Conservation (phyloP, 768 basidiomycete genomes). For the Amanita fuliginea region DNA sequence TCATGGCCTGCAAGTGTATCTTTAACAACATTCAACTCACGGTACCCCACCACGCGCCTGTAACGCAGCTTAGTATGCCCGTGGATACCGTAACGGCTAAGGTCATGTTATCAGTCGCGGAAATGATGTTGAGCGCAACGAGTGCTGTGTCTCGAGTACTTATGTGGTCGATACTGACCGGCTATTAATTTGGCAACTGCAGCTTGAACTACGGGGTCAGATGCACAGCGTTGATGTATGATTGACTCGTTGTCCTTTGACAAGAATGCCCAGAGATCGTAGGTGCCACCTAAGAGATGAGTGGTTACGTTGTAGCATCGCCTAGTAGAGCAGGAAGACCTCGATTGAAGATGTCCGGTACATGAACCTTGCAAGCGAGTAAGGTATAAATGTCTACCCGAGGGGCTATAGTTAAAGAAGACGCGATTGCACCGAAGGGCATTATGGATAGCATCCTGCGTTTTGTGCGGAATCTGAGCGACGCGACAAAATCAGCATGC, state of each 20-base stretch:
- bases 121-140: slow-evolving; percentile 3
- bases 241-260: slow-evolving; percentile 6
- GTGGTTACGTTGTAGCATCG: background rate
- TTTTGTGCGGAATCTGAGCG: background rate
- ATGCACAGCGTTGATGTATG: slow-evolving; percentile 29
- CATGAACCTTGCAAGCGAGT: slow-evolving; percentile 56
- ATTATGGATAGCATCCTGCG: slow-evolving; percentile 46
- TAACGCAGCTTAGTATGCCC: slow-evolving; percentile 69
- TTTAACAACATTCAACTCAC: slow-evolving; percentile 29
- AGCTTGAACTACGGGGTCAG: slow-evolving; percentile 68
- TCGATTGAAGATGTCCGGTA: slow-evolving; percentile 35
- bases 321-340: background rate
- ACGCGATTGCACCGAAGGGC: slow-evolving; percentile 45
- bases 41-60: slow-evolving; percentile 80
- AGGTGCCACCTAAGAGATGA: background rate
- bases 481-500: background rate
- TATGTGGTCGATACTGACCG: slow-evolving; percentile 31
- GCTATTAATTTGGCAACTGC: slow-evolving; percentile 55
- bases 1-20: background rate
- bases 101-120: too few species aligned
- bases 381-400: slow-evolving; percentile 65
- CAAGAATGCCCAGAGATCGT: background rate
- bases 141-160: too few species aligned
- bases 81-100: slow-evolving; percentile 51
- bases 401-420: slow-evolving; percentile 51